These are phyloP conservation scores for Penicillium goetzii DNA, from an alignment of 495 filamentous ascomycete genomes.

Conservation along the genomic window DNA sequence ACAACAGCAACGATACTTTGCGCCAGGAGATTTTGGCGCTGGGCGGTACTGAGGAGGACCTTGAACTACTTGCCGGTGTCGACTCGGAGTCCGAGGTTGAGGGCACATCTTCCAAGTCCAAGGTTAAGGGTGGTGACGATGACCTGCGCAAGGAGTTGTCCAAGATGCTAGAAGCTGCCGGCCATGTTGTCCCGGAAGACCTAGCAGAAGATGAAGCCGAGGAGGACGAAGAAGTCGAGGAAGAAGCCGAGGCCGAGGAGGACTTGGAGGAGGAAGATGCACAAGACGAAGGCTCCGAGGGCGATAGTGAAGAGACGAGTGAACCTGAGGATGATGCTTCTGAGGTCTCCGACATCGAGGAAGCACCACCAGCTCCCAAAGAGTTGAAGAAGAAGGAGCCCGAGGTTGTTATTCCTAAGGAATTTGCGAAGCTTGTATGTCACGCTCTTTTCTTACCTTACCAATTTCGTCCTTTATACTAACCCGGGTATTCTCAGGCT, in stretches of 20 bases:
- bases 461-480: conserved; percentile 19
- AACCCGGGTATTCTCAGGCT: conserved; percentile 50
- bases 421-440: conserved; percentile 51
- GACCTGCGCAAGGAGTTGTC: conserved; percentile 48
- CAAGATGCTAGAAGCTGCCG: conserved; percentile 48
- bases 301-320: conserved; percentile 38
- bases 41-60: conserved; percentile 76
- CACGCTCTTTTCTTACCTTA: no score
- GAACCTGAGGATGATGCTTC: conserved; percentile 26
- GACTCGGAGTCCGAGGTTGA: conserved; percentile 66
- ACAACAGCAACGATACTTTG: conserved; percentile 45
- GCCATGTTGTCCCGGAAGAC: conserved; percentile 48
- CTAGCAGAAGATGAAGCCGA: conserved; percentile 50
- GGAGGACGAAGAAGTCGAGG: conserved; percentile 48
- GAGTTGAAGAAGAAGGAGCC: conserved; percentile 12
- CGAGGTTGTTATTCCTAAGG: conserved; percentile 39
- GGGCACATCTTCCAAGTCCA: conserved; percentile 33
- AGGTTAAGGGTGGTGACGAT: conserved; percentile 36
- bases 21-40: conserved; percentile 75
- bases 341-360: conserved; percentile 33
- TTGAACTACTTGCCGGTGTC: conserved; percentile 64
- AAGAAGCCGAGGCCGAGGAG: conserved; percentile 36
- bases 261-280: conserved; percentile 25
- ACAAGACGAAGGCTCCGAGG: conserved; percentile 46
- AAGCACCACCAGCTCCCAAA: conserved; percentile 19